phyloP scores from a whole-genome alignment of 257 asterid species.

The Linaria vulgaris region DNA sequence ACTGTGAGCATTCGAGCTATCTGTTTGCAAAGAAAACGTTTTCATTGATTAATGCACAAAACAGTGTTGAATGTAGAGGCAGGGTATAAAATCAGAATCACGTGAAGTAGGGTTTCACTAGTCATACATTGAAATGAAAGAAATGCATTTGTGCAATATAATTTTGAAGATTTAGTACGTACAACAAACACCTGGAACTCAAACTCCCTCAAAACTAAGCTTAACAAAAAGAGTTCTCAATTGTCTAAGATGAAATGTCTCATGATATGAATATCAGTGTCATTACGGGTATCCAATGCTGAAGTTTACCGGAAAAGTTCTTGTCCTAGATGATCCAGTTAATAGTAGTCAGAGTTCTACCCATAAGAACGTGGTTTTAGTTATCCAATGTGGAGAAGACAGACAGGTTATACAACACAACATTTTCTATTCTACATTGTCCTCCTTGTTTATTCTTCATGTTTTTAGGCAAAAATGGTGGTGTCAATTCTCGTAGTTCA shows the following conservation, averaged over 20 bases:
- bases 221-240: neutral
- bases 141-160: slow-evolving; percentile 2
- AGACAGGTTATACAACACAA: too few relatives aligned
- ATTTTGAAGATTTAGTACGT: neutral
- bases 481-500: too few relatives aligned
- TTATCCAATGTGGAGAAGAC: too few relatives aligned
- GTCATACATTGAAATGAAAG: neutral
- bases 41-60: neutral
- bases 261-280: neutral
- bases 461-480: too few relatives aligned
- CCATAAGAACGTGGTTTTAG: too few relatives aligned
- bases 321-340: too few relatives aligned
- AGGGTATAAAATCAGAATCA: neutral
- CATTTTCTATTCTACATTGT: too few relatives aligned
- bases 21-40: slow-evolving; percentile 32
- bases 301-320: neutral
- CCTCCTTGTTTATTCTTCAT: too few relatives aligned
- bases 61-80: neutral
- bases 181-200: neutral
- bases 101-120: too few relatives aligned
- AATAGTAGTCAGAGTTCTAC: neutral
- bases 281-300: neutral
- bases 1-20: slow-evolving; percentile 87
- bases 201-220: neutral
- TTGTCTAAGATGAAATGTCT: neutral